Conservation (phyloP, 768 basidiomycete genomes). For the Lactarius quietus region DNA sequence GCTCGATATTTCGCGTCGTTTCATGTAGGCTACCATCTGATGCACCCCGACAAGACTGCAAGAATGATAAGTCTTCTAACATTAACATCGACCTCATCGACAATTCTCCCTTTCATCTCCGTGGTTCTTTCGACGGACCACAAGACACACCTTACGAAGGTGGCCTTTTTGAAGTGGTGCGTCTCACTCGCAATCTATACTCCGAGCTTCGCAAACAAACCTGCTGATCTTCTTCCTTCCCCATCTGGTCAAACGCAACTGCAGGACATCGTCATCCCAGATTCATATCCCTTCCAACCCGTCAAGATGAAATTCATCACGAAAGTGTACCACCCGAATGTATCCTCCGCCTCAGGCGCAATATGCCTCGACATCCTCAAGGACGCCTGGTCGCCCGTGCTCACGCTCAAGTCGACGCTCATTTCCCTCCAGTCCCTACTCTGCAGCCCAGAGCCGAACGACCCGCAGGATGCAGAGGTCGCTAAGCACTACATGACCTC, state of each 20-base stretch:
- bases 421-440: constrained; percentile 92
- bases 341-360: constrained; percentile 90
- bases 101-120: constrained; percentile 87
- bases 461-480: constrained; percentile 97
- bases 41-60: constrained; percentile 67
- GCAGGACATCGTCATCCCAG: constrained; percentile 90
- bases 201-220: background rate
- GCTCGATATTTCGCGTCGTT: constrained; percentile 20
- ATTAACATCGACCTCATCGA: constrained; percentile 86
- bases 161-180: constrained; percentile 85
- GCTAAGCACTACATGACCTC: constrained; percentile 95
- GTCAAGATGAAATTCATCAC: constrained; percentile 99
- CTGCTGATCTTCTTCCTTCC: background rate
- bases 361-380: constrained; percentile 90
- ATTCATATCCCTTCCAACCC: constrained; percentile 88
- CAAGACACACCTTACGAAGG: constrained; percentile 93
- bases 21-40: background rate
- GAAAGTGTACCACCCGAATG: constrained; percentile 93
- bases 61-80: constrained; percentile 88
- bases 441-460: constrained; percentile 91
- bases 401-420: constrained; percentile 93
- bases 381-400: constrained; percentile 93
- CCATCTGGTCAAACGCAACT: constrained; percentile 1
- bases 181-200: constrained; percentile 33
- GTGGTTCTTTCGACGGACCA: constrained; percentile 88